A percentile compares a stretch with the other conserved stretches of the same genome.
Evolutionary conservation across 2,329 filamentous ascomycete species (phyloP).

Genomic region (Aspergillus sp.): DNA sequence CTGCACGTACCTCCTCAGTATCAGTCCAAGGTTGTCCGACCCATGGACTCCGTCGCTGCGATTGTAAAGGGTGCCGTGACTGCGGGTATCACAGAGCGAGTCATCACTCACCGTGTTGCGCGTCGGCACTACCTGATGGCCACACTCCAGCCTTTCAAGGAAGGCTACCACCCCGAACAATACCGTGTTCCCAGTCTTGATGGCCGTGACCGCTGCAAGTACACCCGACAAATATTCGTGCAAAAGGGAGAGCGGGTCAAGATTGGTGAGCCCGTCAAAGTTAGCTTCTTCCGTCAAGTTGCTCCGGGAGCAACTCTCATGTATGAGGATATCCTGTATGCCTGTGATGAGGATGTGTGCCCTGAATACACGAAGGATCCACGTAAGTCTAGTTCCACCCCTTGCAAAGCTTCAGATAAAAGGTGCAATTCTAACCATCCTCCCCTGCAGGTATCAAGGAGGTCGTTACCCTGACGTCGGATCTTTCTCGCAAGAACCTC

Average conservation of each 20-base stretch:
- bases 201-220: constrained; percentile 97
- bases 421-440: neutral
- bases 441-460: constrained; percentile 83
- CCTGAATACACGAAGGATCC: constrained; percentile 99
- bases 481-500: constrained; percentile 94
- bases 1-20: constrained; percentile 97
- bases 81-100: constrained; percentile 93
- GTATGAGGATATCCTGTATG: constrained; percentile 98
- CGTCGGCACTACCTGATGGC: constrained; percentile 99
- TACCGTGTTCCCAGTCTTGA: constrained; percentile 96
- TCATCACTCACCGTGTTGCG: constrained; percentile 94
- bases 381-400: constrained; percentile 63
- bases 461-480: constrained; percentile 94
- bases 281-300: constrained; percentile 97
- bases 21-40: constrained; percentile 95
- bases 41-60: constrained; percentile 97
- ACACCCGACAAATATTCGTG: constrained; percentile 96
- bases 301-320: constrained; percentile 95
- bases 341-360: constrained; percentile 96
- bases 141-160: constrained; percentile 96
- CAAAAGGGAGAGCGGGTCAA: constrained; percentile 98
- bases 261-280: constrained; percentile 98
- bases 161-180: constrained; percentile 95
- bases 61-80: constrained; percentile 99
- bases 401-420: neutral